Evolutionary conservation across 176 grass and related monocot species (phyloP), one percentile per base, ranked within the genome.

Genomic region (Paspalum vaginatum): DNA sequence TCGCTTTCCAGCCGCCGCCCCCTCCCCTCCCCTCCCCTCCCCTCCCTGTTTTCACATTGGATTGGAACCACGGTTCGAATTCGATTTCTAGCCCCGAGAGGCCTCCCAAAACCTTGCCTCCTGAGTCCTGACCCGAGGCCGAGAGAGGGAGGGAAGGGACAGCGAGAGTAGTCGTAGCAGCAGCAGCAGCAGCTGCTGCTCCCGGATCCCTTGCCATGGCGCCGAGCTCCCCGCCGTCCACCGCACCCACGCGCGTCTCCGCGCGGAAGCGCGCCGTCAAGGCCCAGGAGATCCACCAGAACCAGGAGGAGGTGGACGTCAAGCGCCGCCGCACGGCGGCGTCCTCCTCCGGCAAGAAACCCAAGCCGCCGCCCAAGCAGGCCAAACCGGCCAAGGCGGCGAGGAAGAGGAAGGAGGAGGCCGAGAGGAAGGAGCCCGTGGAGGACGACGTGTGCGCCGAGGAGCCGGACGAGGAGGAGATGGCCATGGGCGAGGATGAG

Each of bases 381-480:
- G 40, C 9, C 50, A 91, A 67, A 21, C 6, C 17, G 37, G 7
- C 63, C 14, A 79, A 18, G 80, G 76, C 79, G 48, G 39, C 69
- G 39, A 69, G n/a, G 52, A 81, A 65, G 63, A 17, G 25, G 32
- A 50, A 72, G 44, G 76, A 0, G 57, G 46, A 55, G 70, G 48
- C 24, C 41, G 42, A 53, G 45, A 12, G 32, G 11, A 18, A 6
- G n/a, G 12, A 11, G 20, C 44, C 57, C 2, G 48, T 1, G 44
- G 84, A 70, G 6, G 84, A 76, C 0, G 81, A 84, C 2, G 78
- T 32, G 25, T 82, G 84, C 73, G 79, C 54, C 17, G 65, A 84
- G 66, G 73, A 85, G 72, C 68, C 54, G 1, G 48, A 80, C 9
- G 79, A 76, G 61, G 84, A 80, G 24, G 50, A 86, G 85, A 49